Evolutionary conservation across 441 rosid genomes (phyloP).

Genomic region (Croton laevigatus): DNA sequence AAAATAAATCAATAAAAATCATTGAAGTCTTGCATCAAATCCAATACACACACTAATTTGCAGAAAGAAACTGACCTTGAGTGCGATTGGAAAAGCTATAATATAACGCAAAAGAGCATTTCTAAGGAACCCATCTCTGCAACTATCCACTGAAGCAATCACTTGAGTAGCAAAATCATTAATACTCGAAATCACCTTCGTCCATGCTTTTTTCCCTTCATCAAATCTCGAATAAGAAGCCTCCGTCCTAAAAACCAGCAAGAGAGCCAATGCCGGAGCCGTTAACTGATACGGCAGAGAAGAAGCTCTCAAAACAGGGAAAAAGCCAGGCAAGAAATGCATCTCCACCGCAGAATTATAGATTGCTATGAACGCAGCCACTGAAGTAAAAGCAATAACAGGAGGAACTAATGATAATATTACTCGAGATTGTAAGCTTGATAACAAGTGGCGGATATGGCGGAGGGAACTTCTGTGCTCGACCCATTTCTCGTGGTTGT

Average conservation of each 20-base stretch:
- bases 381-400: conserved; percentile 64
- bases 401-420: conserved; percentile 79
- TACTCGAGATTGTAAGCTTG: conserved; percentile 76
- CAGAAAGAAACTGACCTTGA: conserved; percentile 48
- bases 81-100: conserved; percentile 82
- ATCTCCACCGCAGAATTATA: conserved; percentile 68
- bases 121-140: conserved; percentile 48
- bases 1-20: conserved; percentile 7
- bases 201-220: conserved; percentile 87
- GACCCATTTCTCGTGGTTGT: conserved; percentile 74
- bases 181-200: conserved; percentile 58
- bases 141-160: conserved; percentile 48
- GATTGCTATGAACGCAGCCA: conserved; percentile 55
- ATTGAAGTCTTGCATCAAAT: neutral
- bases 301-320: conserved; percentile 67
- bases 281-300: conserved; percentile 90
- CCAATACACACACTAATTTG: neutral
- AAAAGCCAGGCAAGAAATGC: conserved; percentile 56
- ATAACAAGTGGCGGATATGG: conserved; percentile 71
- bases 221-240: conserved; percentile 91
- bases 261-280: conserved; percentile 84
- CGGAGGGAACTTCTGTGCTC: conserved; percentile 82
- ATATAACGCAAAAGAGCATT: conserved; percentile 61
- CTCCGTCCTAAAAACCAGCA: conserved; percentile 85
- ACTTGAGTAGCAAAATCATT: conserved; percentile 74